Evolutionary conservation across 2,329 filamentous ascomycete species (phyloP), one percentile per base, ranked within the genome.

Genomic region (Sporothrix luriei): DNA sequence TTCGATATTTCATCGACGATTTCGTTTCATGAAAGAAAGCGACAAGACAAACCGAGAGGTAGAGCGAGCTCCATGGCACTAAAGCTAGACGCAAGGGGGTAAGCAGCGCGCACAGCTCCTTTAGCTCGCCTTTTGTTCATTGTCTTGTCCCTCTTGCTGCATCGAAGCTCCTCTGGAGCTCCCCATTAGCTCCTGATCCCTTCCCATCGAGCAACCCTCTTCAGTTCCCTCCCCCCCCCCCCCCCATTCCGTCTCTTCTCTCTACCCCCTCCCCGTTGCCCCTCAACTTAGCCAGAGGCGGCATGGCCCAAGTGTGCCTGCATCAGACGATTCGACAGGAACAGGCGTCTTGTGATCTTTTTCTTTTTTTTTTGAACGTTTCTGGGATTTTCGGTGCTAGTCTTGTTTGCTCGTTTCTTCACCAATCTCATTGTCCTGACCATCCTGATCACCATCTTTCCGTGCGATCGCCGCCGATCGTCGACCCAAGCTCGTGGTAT

Each of bases 281-380:
- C 55, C 55, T 61, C 55, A 61, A 61, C 33, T 61, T 43, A 43
- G n/a, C 55, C 55, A 61, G 55, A 61, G 38, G 55, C 14, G 55
- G 33, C 2, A 43, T 24, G 33, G 55, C 33, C 11, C 55, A 43
- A 4, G 55, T 10, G 11, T 16, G 14, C 11, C 40, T 43, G 40
- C 40, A 33, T 1, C 29, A n/a, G 33, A 21, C 29, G 29, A 59
- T 19, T 40, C 16, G 48, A 43, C 33, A 61, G 38, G n/a, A n/a
- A 43, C 55, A 24, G 33, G 9, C 38, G 33, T 61, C 55, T 61
- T 24, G 10, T 61, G 55, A 61, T 33, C 33, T n/a, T 43, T 59
- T 59, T 55, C 38, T 40, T 10, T 40, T 10, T 43, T 5, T 43
- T 43, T 16, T 43, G 33, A 33, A 33, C n/a, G 5, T 33, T 33